Base-by-base conservation (phyloP, 1,284 basidiomycete genomes). In the Irpex sp. region DNA sequence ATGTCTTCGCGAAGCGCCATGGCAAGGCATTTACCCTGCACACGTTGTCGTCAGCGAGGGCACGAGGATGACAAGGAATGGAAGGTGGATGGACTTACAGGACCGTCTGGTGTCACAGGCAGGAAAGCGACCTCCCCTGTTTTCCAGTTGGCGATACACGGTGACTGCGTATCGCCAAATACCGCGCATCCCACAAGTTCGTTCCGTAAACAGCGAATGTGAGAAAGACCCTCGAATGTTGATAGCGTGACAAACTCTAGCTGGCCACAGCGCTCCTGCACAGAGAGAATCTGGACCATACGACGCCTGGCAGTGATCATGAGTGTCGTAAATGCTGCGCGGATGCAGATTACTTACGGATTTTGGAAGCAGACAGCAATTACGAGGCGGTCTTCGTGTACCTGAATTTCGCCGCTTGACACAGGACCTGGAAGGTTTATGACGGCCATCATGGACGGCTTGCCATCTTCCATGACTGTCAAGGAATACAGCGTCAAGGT, bases 91-190 rank as follows among this genome's bases (percentile, higher is more conserved):
- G 26, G 26, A 4, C 64, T n/a, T 49, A 65, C 64, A 38, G 60
- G 59, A 37, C n/a, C 51, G n/a, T 49, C 62, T n/a, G 59, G 64
- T 8, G 62, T 47, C 38, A 54, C 38, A 37, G 62, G 62, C 19
- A 65, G 40, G 15, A 55, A 36, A 9, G 49, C 58, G 19, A 65
- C 59, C 40, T 26, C 38, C 47, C 62, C 64, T 13, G 66, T 65
- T 55, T 59, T 62, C 66, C 66, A 67, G 51, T 67, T 64, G 15
- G 60, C 40, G 7, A 67, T 5, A 48, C 60, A 65, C 37, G 66
- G 64, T 38, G 49, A 34, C 49, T 37, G 58, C 57, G 52, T 36
- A 54, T 56, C 54, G 37, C 56, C 59, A 34, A 57, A 59, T 11
- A 64, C 60, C 8, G 56, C 62, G 56, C 64, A 65, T 9, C 64